Conservation (phyloP, 257 asterid species). For the Solanum gracilifrons region DNA sequence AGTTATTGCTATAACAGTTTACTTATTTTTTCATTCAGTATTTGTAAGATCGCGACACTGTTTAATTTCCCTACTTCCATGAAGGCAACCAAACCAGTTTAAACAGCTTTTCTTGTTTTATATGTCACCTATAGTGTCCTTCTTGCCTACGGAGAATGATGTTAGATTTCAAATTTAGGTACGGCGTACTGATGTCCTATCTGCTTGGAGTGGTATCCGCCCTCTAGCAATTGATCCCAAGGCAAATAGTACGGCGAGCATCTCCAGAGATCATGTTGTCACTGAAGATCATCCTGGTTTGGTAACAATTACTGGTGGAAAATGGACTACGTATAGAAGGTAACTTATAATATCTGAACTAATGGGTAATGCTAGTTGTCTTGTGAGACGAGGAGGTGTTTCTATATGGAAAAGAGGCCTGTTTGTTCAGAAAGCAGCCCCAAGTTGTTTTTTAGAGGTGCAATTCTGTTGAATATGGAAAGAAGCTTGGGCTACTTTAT, state of each 20-base stretch:
- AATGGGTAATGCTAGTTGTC: background rate
- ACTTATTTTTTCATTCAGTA: background rate
- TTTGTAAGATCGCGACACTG: background rate
- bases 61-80: background rate
- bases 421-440: background rate
- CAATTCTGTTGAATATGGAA: background rate
- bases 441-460: background rate
- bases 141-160: conserved; percentile 8
- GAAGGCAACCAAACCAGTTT: background rate
- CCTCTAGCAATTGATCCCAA: conserved; percentile 92
- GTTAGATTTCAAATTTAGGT: conserved; percentile 40
- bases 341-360: conserved; percentile 6
- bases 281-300: conserved; percentile 86
- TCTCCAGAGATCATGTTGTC: conserved; percentile 91
- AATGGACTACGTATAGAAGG: conserved; percentile 99
- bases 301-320: conserved; percentile 95
- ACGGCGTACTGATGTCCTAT: conserved; percentile 77
- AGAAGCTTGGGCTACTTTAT: background rate
- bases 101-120: background rate
- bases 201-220: conserved; percentile 99
- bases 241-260: conserved; percentile 82
- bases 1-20: background rate
- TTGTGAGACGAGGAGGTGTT: background rate
- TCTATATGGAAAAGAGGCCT: background rate
- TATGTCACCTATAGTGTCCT: background rate